A percentile compares a stretch with the other conserved stretches of the same genome.
phyloP scores from a whole-genome alignment of 108 stramenopile species.

The Nitzschia sp. region DNA sequence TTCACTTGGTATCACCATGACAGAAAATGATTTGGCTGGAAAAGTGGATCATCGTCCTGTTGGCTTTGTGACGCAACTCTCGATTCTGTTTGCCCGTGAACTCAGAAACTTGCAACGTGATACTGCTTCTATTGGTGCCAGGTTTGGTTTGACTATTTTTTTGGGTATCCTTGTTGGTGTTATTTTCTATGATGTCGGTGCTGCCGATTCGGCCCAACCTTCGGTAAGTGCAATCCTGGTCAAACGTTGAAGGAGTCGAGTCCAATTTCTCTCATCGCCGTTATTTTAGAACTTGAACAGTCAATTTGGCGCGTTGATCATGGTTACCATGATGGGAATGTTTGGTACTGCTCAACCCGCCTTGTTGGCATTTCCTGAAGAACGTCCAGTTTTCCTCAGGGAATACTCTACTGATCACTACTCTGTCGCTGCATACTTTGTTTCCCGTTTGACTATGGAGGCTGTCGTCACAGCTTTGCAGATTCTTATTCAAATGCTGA shows the following conservation, averaged over 20 bases:
- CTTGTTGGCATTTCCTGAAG: conserved; percentile 74
- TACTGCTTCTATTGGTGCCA: conserved; percentile 48
- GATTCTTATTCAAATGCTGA: conserved; percentile 37
- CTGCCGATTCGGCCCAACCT: conserved; percentile 13
- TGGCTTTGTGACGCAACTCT: conserved; percentile 39
- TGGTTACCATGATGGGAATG: conserved; percentile 45
- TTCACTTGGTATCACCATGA: conserved; percentile 44
- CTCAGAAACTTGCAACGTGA: conserved; percentile 49
- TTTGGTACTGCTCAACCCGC: conserved; percentile 71
- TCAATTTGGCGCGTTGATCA: conserved; percentile 69
- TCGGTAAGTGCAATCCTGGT: conserved; percentile 2
- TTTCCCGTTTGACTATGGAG: conserved; percentile 49
- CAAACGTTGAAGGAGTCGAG: background rate
- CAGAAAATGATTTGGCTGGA: conserved; percentile 16
- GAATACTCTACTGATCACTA: conserved; percentile 87
- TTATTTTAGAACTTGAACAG: conserved; percentile 45
- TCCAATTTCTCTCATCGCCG: background rate
- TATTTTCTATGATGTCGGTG: conserved; percentile 63
- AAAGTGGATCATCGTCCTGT: conserved; percentile 28
- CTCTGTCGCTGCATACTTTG: conserved; percentile 65
- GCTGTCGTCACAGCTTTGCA: conserved; percentile 44
- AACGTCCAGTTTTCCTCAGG: conserved; percentile 86
- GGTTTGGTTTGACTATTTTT: conserved; percentile 64
- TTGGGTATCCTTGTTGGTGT: conserved; percentile 57
- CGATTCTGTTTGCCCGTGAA: conserved; percentile 52